Evolutionary conservation across 2,329 filamentous ascomycete species (phyloP).

Genomic region (Fusarium virguliforme): DNA sequence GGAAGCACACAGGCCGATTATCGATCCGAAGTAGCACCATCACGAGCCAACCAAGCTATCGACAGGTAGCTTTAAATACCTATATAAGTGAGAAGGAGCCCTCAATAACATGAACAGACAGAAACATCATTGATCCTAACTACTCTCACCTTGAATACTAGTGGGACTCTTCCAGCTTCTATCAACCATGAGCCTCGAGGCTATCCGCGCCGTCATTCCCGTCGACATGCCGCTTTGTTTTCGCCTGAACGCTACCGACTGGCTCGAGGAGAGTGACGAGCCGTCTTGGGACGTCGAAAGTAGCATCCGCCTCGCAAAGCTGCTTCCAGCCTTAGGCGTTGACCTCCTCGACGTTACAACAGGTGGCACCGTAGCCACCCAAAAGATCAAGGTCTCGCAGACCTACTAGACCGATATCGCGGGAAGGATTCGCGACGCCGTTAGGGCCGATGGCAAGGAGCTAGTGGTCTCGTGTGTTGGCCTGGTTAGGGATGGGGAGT

Average conservation of each 20-base stretch:
- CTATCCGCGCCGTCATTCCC: slow-evolving; percentile 68
- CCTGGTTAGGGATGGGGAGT: slow-evolving; percentile 76
- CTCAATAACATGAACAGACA: no score
- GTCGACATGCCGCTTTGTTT: slow-evolving; percentile 70
- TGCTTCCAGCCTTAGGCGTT: slow-evolving; percentile 80
- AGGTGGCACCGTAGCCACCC: slow-evolving; percentile 77
- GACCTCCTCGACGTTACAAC: slow-evolving; percentile 88
- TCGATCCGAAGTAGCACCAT: no score
- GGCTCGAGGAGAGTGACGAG: slow-evolving; percentile 68
- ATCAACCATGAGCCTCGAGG: slow-evolving; percentile 52
- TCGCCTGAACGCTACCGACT: slow-evolving; percentile 73
- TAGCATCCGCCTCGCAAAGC: slow-evolving; percentile 54
- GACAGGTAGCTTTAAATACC: no score
- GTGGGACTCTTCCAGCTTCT: no score
- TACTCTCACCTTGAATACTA: no score
- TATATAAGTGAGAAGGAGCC: no score
- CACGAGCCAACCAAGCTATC: no score
- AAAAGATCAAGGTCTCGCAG: slow-evolving; percentile 73
- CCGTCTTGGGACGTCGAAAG: slow-evolving; percentile 78
- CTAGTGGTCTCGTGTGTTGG: slow-evolving; percentile 83
- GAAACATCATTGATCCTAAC: no score
- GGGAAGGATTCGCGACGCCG: slow-evolving; percentile 76
- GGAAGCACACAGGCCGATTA: no score
- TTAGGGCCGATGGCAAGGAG: slow-evolving; percentile 63
- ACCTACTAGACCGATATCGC: slow-evolving; percentile 84